Evolutionary conservation across 805 yeast genomes (phyloP), one percentile per base, ranked within the genome.

Genomic region (Cyberlindnera euphorbiae): DNA sequence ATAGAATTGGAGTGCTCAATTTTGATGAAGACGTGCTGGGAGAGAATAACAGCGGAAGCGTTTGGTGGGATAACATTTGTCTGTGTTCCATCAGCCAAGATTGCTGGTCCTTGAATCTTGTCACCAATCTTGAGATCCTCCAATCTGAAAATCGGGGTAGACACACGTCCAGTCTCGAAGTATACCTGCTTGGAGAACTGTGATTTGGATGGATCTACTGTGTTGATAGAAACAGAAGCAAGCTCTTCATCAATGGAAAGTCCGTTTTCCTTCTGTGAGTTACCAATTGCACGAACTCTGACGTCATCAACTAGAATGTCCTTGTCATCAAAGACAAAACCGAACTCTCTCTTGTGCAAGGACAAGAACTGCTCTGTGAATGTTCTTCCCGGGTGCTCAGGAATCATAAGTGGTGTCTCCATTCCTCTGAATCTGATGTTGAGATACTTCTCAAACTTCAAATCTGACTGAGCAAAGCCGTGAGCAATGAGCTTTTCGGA

Each of bases 361-460:
- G 66, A 64, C 30, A 69, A 59, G 55, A 82, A 84, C 32, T 66
- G 64, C 25, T 60, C 53, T 13, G 56, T 50, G 48, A 70, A 74
- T 18, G 64, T 33, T 14, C 61, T 41, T 56, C 46, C 16, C 33
- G 42, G 36, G 12, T 18, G 48, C 26, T 52, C 56, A 15, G 59
- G 59, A n/a, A 83, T 75, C 83, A 88, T 82, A 44, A 89, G 62
- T 27, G 82, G 79, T 3, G 96, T 82, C 52, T 89, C 96, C n/a
- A 95, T 82, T 8, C 96, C 96, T 44, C 76, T 76, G 54, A 84
- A 89, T 52, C 94, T 71, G 68, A 88, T 63, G 54, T 88, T 88
- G 44, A 88, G 62, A 47, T 72, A 84, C 29, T 73, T 72, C 51
- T 87, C 94, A 36, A 70, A 66, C 17, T 50, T 55, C 17, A 85